Evolutionary conservation across 495 filamentous ascomycete species (phyloP), one percentile per base, ranked within the genome.

Genomic region (Peziza echinospora): DNA sequence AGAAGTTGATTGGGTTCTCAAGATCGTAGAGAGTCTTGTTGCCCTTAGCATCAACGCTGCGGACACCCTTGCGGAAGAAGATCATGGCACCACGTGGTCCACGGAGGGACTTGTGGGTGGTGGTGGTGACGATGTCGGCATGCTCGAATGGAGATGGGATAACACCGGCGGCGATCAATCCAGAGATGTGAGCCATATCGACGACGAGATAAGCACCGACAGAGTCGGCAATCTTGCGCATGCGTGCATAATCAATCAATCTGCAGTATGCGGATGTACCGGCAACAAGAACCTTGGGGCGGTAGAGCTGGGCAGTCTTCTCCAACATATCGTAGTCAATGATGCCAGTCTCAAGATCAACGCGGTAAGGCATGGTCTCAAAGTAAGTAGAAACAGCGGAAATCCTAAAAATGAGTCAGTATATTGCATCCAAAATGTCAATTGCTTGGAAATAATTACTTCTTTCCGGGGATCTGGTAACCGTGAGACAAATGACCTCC

Each of bases 81-180:
- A 99, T 99, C 91, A 99, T 99, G 61, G 91, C 91, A 62, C 91
- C 91, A 66, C 91, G 81, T 46, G 91, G 91, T 45, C 91, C 91
- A 70, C 91, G 84, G 57, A 99, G 82, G 44, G 86, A 93, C 76
- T 99, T 99, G 77, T 99, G 91, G 43, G 91, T 99, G 48, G 91
- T 99, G 47, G 91, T 99, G 51, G 91, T 99, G 48, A 99, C 91
- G 47, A 99, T 81, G 64, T 96, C 91, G 49, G 87, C 85, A 57
- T 93, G 72, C 53, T 77, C 70, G 69, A 99, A 99, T 23, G 91
- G 91, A 46, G 82, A 83, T 50, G 87, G 84, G 55, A 96, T 93
- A 59, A 92, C 87, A 55, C 78, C 84, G 49, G 82, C 81, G 52
- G 91, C 82, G 47, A 96, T 80, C 41, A 99, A 72, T 54, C 91